Base-by-base conservation (phyloP, 192 early-diverging fungal species). In the Coemansia sp. region DNA sequence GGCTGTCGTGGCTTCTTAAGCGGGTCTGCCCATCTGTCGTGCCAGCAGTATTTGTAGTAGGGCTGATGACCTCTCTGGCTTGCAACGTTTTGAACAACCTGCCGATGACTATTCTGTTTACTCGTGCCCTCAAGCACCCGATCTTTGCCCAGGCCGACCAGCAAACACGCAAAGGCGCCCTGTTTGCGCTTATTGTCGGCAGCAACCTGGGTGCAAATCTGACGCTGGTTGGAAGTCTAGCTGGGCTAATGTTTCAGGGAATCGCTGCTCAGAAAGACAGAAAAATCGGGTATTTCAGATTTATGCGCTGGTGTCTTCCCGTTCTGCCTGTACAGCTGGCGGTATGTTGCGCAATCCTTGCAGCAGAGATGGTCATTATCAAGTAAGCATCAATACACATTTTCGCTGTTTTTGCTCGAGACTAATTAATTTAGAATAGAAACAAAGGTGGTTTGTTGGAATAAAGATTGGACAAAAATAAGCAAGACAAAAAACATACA, bases 51-150 rank as follows among this genome's bases (percentile, higher is more conserved):
- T 89, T 90, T 60, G 70, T 83, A 20, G 83, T 90, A 8, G 87
- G 84, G 7, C 65, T 83, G 25, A 65, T 94, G 30, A 85, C 89
- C 0, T 76, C 91, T 7, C 45, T 93, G 38, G 71, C 88, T 5
- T 95, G 90, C 71, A 88, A 89, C 59, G 57, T 90, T 17, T 69
- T 95, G 65, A 93, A 94, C 84, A 95, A 95, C 72, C 76, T 94
- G 51, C 93, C 93, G 3, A 90, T 91, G 91, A 88, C 93, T 0
- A 92, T 95, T 57, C 79, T 95, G 7, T 87, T 94, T n/a, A 87
- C 87, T 4, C 77, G 87, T 3, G 87, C 90, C 12, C 72, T 95
- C 42, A 83, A 86, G 62, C 86, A 91, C 56, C 82, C 86, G 16
- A 82, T 83, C 34, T 92, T 90, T 71, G 61, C 69, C 6, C 55